These are phyloP conservation scores for Kodamaea plutei DNA, from an alignment of 1,139 yeast species.

Conservation along the genomic window DNA sequence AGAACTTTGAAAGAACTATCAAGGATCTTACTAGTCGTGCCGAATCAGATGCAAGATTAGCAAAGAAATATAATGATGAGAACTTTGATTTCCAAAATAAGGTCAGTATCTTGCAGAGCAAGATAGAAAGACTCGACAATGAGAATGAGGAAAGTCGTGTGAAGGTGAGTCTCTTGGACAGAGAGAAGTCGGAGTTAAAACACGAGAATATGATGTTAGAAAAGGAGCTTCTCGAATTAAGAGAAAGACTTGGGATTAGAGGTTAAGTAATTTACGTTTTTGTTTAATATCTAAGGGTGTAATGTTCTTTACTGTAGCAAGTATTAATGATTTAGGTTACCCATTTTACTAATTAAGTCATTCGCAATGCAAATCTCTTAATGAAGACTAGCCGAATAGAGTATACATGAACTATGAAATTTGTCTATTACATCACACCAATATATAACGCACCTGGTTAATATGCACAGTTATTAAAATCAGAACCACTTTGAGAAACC, in stretches of 20 bases:
- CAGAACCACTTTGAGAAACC: slow-evolving; percentile 2
- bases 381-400: too few species aligned
- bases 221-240: slow-evolving; percentile 64
- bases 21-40: slow-evolving; percentile 35
- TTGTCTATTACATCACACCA: too few species aligned
- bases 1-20: slow-evolving; percentile 29
- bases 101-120: slow-evolving; percentile 31
- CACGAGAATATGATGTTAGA: slow-evolving; percentile 56
- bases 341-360: too few species aligned
- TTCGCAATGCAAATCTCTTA: too few species aligned
- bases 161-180: slow-evolving; percentile 28
- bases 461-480: too few species aligned
- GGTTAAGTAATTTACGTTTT: too few species aligned
- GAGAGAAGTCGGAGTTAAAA: slow-evolving; percentile 45
- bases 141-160: slow-evolving; percentile 43
- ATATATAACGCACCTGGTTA: too few species aligned
- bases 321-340: too few species aligned
- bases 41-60: slow-evolving; percentile 33
- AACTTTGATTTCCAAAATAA: slow-evolving; percentile 46
- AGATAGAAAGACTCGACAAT: slow-evolving; percentile 33
- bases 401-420: too few species aligned
- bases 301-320: too few species aligned
- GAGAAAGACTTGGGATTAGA: slow-evolving; percentile 27
- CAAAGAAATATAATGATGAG: slow-evolving; percentile 45
- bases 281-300: too few species aligned